Percentiles rank a stretch among this genome's conserved stretches.
Evolutionary conservation across 768 basidiomycete genomes (phyloP).

Genomic region (Lactarius deliciosus): DNA sequence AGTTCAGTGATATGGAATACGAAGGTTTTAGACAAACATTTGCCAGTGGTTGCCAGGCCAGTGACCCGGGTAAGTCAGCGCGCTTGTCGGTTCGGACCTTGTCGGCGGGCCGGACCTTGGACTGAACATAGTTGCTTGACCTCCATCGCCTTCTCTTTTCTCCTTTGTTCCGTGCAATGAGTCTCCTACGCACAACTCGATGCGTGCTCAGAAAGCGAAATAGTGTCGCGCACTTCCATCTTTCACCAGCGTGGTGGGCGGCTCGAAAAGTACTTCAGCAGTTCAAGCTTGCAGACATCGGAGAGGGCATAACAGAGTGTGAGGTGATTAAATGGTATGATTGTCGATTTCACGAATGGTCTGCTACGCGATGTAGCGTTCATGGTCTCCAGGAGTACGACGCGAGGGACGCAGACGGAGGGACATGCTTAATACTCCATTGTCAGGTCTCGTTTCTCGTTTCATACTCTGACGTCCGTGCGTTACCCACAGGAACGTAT

Average conservation of each 20-base stretch:
- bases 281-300: constrained; percentile 83
- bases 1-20: too few relatives aligned
- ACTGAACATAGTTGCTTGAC: not conserved
- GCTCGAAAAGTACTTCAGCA: constrained; percentile 46
- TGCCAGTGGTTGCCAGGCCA: too few relatives aligned
- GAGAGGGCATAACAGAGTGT: constrained; percentile 89
- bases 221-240: constrained; percentile 37
- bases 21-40: too few relatives aligned
- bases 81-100: not conserved
- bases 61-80: too few relatives aligned
- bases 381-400: not conserved
- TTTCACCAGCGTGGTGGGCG: constrained; percentile 35
- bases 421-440: not conserved
- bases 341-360: not conserved
- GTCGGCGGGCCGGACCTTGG: not conserved
- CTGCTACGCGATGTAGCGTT: not conserved
- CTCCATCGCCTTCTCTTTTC: not conserved
- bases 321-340: constrained; percentile 84
- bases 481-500: constrained; percentile 55
- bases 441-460: not conserved
- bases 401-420: not conserved
- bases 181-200: constrained; percentile 16
- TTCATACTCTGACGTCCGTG: not conserved
- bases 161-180: constrained; percentile 9
- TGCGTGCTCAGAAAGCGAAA: constrained; percentile 7